phyloP scores from a whole-genome alignment of 371 early-diverging fungal genomes.

The Sporodiniella umbellata region DNA sequence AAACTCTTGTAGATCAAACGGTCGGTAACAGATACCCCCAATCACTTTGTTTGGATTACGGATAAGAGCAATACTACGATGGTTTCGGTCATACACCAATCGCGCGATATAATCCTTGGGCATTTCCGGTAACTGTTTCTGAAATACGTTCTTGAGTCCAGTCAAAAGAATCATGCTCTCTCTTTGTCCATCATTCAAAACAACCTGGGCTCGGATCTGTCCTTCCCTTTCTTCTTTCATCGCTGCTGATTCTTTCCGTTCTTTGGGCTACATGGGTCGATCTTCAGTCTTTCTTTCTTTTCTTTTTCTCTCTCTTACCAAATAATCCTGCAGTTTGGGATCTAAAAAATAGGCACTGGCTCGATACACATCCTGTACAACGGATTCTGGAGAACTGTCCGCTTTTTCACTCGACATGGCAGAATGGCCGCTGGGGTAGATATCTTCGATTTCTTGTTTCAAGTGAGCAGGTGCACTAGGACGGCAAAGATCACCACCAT shows the following conservation, averaged over 20 bases:
- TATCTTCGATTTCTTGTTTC: not conserved
- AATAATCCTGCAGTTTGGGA: not conserved
- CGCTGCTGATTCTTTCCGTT: conserved; percentile 44
- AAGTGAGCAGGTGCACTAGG: not conserved
- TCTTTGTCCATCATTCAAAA: conserved; percentile 72
- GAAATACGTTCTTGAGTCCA: conserved; percentile 94
- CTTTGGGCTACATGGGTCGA: conserved; percentile 10
- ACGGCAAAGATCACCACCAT: no score
- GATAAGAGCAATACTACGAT: conserved; percentile 71
- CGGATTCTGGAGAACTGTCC: not conserved
- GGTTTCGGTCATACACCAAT: conserved; percentile 95
- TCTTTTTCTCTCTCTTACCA: not conserved
- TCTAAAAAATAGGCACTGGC: not conserved
- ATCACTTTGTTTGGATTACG: conserved; percentile 71
- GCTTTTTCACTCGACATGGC: no score
- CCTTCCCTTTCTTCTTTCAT: conserved; percentile 69
- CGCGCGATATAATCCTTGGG: conserved; percentile 98
- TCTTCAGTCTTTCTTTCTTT: not conserved
- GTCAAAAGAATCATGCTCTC: conserved; percentile 87
- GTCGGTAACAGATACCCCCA: conserved; percentile 97
- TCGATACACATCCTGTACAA: not conserved
- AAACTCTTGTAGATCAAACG: conserved; percentile 89
- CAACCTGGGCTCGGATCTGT: conserved; percentile 67
- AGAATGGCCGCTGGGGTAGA: no score
- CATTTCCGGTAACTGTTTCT: conserved; percentile 99